These are phyloP conservation scores for Hypoxylon sp. DNA, from an alignment of 2,329 filamentous ascomycete genomes.

Conservation along the genomic window DNA sequence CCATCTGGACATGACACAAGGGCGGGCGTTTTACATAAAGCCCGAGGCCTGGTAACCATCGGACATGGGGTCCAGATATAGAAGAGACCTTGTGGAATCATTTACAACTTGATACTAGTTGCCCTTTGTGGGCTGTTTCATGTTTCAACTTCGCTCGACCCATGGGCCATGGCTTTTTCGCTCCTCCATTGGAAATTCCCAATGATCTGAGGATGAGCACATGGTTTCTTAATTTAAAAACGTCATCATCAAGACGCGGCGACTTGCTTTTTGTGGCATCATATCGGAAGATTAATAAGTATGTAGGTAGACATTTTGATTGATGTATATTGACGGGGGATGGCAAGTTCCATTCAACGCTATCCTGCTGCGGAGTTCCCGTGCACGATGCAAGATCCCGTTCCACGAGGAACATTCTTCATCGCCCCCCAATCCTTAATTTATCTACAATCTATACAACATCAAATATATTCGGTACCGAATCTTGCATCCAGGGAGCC, in stretches of 20 bases:
- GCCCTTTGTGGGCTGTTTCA: conserved; percentile 39
- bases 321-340: not conserved
- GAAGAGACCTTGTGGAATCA: conserved; percentile 12
- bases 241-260: not conserved
- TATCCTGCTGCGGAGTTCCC: conserved; percentile 9
- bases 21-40: conserved; percentile 29
- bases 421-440: conserved; percentile 25
- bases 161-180: not conserved
- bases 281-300: conserved; percentile 12
- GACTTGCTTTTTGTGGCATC: conserved; percentile 8
- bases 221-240: conserved; percentile 29
- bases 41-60: conserved; percentile 19
- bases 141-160: conserved; percentile 21
- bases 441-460: conserved; percentile 18
- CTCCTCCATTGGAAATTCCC: not conserved
- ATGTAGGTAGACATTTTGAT: not conserved
- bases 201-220: conserved; percentile 35
- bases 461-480: conserved; percentile 21
- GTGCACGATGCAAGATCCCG: conserved; percentile 25
- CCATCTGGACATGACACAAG: conserved; percentile 22
- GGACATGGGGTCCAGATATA: conserved; percentile 16
- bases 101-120: conserved; percentile 34
- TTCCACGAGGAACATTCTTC: conserved; percentile 4
- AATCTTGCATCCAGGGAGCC: conserved; percentile 8
- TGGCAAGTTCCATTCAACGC: conserved; percentile 2